Evolutionary conservation across 2,329 filamentous ascomycete species (phyloP), one percentile per base, ranked within the genome.

Genomic region (Orbilia javanica): DNA sequence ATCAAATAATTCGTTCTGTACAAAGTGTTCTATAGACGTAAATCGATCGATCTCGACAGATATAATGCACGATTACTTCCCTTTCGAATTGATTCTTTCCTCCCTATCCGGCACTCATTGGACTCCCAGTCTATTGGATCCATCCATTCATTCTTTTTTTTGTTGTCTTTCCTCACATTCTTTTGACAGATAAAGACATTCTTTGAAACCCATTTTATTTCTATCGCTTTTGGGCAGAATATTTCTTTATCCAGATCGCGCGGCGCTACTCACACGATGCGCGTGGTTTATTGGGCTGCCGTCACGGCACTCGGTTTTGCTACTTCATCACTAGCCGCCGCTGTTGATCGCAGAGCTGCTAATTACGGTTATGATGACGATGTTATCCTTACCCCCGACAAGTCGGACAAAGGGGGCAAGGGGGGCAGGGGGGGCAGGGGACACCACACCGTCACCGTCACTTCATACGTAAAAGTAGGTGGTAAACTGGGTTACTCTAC

Each of bases 31-130:
- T 52, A 52, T 52, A 15, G 48, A 52, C 48, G 48, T 52, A 31
- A 29, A 29, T 31, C 48, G 25, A 52, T 52, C 48, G 48, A 29
- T 52, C 48, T 52, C 25, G 48, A 52, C 25, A 13, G 22, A 52
- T 52, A 52, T 52, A 52, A 52, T 52, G 48, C 48, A 52, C 22
- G 48, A 52, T 52, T 52, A 52, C 48, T 52, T 52, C 48, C 48
- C 48, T 52, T 52, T 52, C 48, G 48, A 52, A 52, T 52, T 52
- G 48, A 52, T 52, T 52, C 48, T 52, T 52, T 52, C 48, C 48
- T 52, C 48, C 48, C 25, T 52, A 52, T 52, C 48, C 48, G 25
- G 25, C 48, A 52, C 48, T 29, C 48, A 52, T 52, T 52, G 48
- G 48, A 52, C 48, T 52, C 25, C 48, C 48, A 52, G 48, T 52